phyloP scores from a whole-genome alignment of 192 early-diverging fungal genomes.

The Backusella tuberculispora region DNA sequence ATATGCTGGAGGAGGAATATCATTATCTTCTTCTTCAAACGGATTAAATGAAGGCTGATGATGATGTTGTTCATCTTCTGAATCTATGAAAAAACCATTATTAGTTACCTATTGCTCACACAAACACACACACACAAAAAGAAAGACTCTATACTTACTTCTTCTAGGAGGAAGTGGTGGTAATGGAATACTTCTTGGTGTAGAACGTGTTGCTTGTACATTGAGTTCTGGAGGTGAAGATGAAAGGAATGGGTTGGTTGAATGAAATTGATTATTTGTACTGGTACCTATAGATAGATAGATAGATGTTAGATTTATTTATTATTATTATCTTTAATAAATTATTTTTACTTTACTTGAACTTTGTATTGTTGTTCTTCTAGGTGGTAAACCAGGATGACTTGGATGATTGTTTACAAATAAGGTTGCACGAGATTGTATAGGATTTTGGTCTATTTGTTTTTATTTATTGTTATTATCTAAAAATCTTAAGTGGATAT shows the following conservation, averaged over 20 bases:
- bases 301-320: too few relatives aligned
- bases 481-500: too few relatives aligned
- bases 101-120: too few relatives aligned
- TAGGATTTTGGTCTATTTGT: not conserved
- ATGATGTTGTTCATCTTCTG: too few relatives aligned
- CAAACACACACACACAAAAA: too few relatives aligned
- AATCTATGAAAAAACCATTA: not conserved
- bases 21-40: conserved; percentile 8
- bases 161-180: not conserved
- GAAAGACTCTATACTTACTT: not conserved
- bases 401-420: not conserved
- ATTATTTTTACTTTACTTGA: not conserved
- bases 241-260: not conserved
- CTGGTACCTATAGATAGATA: not conserved
- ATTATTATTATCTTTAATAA: too few relatives aligned
- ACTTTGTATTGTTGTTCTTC: not conserved
- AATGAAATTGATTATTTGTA: not conserved
- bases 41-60: conserved; percentile 4
- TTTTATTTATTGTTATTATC: too few relatives aligned
- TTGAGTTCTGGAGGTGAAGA: not conserved
- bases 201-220: not conserved
- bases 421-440: not conserved
- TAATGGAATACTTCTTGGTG: not conserved
- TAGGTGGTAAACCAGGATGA: not conserved
- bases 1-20: conserved; percentile 12